phyloP scores from a whole-genome alignment of 176 grass and related monocot genomes.

The Zizania latifolia region DNA sequence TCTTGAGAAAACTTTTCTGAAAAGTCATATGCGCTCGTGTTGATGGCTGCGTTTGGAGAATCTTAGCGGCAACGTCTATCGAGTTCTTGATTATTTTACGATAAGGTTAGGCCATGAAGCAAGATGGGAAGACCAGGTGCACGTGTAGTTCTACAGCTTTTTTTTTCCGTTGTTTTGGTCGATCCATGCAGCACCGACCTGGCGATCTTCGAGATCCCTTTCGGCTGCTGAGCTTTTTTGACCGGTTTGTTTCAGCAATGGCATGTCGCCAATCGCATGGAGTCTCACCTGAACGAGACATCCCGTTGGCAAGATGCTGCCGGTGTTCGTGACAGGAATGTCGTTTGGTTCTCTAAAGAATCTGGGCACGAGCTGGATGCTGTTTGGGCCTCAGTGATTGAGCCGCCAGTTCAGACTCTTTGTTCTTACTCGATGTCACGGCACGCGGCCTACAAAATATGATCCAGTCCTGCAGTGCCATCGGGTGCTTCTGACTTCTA shows the following conservation, averaged over 20 bases:
- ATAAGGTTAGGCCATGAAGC: constrained; percentile 39
- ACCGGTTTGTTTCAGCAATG: not conserved
- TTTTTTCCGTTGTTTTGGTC: not conserved
- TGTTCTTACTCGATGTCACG: not conserved
- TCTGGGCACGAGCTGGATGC: not conserved
- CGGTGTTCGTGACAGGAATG: not conserved
- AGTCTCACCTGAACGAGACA: not conserved
- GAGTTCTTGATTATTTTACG: not conserved
- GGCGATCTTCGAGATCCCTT: constrained; percentile 25
- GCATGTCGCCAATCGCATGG: not conserved
- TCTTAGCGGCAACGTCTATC: not conserved
- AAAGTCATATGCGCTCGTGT: not conserved
- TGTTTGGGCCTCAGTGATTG: not conserved
- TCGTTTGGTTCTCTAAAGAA: not conserved
- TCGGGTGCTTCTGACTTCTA: not conserved
- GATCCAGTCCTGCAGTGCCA: not conserved
- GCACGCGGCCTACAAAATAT: not conserved
- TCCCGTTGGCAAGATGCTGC: not conserved
- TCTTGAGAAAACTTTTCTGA: not conserved
- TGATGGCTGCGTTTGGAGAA: not conserved
- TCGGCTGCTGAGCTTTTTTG: constrained; percentile 27
- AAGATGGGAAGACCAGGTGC: not conserved
- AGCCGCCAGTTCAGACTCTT: not conserved
- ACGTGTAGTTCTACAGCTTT: constrained; percentile 17
- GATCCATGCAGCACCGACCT: not conserved